Base-by-base conservation (phyloP, 2,329 filamentous ascomycete species). In the Incumbomyces delicatus region DNA sequence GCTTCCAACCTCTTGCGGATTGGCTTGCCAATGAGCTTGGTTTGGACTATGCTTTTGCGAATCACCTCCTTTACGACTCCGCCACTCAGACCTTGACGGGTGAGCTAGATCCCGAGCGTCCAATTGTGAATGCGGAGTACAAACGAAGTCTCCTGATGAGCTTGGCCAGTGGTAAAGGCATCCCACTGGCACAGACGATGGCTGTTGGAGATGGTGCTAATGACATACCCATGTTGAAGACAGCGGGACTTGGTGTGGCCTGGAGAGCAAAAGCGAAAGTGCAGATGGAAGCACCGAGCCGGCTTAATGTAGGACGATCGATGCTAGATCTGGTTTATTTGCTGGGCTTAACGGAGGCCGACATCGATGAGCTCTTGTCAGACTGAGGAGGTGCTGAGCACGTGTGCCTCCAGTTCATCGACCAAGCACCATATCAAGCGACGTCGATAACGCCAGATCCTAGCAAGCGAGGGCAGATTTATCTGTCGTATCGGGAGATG, bases 21-120 rank as follows among this genome's bases (percentile, higher is more conserved):
- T 96, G 89, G 87, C 76, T 96, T 31, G 88, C 86, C 13, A 72
- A 72, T 34, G 74, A 87, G 59, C 71, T 98, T 20, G 87, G 87
- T 12, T 78, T 98, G 47, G 86, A 96, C 64, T 81, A 95, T 60
- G 88, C 87, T 0, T 80, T 83, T 62, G 92, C 92, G 34, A 98
- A 98, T 64, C 81, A 72, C 51, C 74, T 78, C 11, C 69, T 76
- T 47, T 70, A 74, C 42, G 67, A 73, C 55, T 50, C 61, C 20
- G 50, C 60, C 8, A 66, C 66, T 6, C 62, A 71, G 43, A 71
- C 69, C 2, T 63, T 81, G 42, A 81, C 77, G 0, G 78, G 78
- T 18, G 72, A 75, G 57, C 61, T 82, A 17, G 72, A 75, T 8
- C 67, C 72, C 6, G 37, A 59, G 6, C 60, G 66, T 41, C 74